Conservation (phyloP, 352 stramenopile species). For the Globisporangium mamillatum region DNA sequence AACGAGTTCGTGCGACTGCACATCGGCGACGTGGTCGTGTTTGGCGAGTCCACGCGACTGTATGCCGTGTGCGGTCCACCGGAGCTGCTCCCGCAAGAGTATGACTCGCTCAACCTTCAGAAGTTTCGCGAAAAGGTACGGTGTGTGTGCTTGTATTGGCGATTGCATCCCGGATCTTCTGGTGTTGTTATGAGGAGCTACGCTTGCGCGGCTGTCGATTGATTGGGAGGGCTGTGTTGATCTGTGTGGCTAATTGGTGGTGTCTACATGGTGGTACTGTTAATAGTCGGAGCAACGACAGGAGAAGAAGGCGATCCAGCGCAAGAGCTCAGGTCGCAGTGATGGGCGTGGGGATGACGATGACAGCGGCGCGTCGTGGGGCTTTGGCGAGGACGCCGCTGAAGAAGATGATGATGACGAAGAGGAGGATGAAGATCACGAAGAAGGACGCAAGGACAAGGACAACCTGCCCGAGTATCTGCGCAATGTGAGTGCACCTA, state of each 20-base stretch:
- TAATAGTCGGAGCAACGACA: slow-evolving; percentile 13
- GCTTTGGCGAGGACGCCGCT: slow-evolving; percentile 79
- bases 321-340: slow-evolving; percentile 10
- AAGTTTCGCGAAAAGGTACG: slow-evolving; percentile 30
- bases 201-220: neutral
- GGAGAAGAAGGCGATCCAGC: slow-evolving; percentile 19
- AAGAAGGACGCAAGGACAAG: slow-evolving; percentile 23
- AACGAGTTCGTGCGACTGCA: slow-evolving; percentile 59
- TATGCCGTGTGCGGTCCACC: slow-evolving; percentile 73
- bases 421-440: slow-evolving; percentile 29
- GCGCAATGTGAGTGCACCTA: slow-evolving; percentile 40
- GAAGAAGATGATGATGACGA: slow-evolving; percentile 55
- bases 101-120: slow-evolving; percentile 57
- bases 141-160: neutral
- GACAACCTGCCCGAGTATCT: slow-evolving; percentile 70
- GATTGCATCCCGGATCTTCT: neutral
- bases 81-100: slow-evolving; percentile 69
- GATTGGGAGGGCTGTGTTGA: neutral
- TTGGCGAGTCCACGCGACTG: slow-evolving; percentile 84
- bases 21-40: slow-evolving; percentile 83
- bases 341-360: slow-evolving; percentile 12
- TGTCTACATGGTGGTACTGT: neutral
- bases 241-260: neutral
- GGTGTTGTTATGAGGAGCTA: neutral
- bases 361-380: slow-evolving; percentile 58